phyloP scores from a whole-genome alignment of 2,329 filamentous ascomycete genomes.

The Monosporascus ibericus region DNA sequence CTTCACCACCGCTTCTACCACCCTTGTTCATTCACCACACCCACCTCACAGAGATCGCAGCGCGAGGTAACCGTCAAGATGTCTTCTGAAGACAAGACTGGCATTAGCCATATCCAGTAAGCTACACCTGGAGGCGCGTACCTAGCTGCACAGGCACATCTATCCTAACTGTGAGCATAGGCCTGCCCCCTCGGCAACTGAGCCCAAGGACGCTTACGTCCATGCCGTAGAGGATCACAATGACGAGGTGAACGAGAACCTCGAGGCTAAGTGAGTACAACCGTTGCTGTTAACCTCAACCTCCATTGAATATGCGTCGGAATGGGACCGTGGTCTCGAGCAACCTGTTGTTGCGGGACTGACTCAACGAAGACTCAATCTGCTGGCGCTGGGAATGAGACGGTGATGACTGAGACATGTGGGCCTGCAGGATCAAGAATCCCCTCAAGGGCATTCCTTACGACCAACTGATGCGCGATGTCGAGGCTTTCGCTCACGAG shows the following conservation, averaged over 20 bases:
- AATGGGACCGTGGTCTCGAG: background rate
- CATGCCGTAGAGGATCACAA: constrained; percentile 20
- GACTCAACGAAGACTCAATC: background rate
- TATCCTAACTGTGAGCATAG: background rate
- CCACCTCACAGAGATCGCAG: background rate
- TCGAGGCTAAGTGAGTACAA: constrained; percentile 37
- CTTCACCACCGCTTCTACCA: background rate
- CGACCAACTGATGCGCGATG: constrained; percentile 48
- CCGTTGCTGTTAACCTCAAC: background rate
- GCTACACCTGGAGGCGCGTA: background rate
- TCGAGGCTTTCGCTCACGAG: constrained; percentile 51
- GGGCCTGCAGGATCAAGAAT: constrained; percentile 34
- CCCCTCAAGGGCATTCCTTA: constrained; percentile 44
- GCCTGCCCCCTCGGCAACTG: constrained; percentile 4
- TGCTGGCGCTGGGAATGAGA: background rate
- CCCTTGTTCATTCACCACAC: background rate
- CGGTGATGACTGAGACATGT: background rate
- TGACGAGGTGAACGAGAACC: constrained; percentile 31
- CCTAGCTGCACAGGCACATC: background rate
- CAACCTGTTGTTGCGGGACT: background rate
- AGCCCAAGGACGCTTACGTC: constrained; percentile 21
- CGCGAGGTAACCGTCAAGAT: background rate
- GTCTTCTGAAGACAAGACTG: background rate
- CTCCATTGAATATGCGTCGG: background rate
- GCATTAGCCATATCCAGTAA: background rate